Percentiles rank a stretch among this genome's conserved stretches.
Evolutionary conservation across 805 yeast species (phyloP).

Genomic region (Wickerhamiella sorbophila): DNA sequence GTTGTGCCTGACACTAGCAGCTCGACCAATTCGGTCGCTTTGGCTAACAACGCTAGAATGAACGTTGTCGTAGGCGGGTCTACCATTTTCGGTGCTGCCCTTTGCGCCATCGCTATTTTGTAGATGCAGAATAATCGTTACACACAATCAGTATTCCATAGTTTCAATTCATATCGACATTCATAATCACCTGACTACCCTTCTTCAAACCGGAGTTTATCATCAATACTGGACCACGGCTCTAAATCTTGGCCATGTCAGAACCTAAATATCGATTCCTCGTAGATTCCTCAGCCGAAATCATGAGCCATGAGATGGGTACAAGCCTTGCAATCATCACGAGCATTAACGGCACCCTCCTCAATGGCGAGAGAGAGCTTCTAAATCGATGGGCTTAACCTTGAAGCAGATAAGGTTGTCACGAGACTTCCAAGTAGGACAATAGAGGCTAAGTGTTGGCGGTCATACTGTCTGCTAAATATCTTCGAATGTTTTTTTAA

Average conservation of each 20-base stretch:
- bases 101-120: background rate
- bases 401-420: slow-evolving; percentile 97
- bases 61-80: too few relatives aligned
- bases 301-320: slow-evolving; percentile 98
- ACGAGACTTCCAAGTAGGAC: too few relatives aligned
- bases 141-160: too few relatives aligned
- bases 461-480: too few relatives aligned
- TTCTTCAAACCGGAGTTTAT: slow-evolving; percentile 96
- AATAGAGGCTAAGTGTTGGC: too few relatives aligned
- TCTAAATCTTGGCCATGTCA: slow-evolving; percentile 98
- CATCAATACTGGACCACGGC: slow-evolving; percentile 99
- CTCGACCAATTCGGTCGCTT: too few relatives aligned
- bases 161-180: too few relatives aligned
- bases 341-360: slow-evolving; percentile 78
- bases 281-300: slow-evolving; percentile 98
- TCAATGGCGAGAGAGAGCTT: slow-evolving; percentile 88
- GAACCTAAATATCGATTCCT: slow-evolving; percentile 99
- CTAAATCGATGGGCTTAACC: slow-evolving; percentile 93
- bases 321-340: slow-evolving; percentile 97
- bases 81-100: background rate
- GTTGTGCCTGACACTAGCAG: too few relatives aligned
- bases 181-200: slow-evolving; percentile 98
- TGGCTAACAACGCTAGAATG: too few relatives aligned
- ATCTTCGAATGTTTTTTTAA: too few relatives aligned
- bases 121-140: background rate